Evolutionary conservation across 2,329 filamentous ascomycete species (phyloP).

Genomic region (Cordyceps cicadae): DNA sequence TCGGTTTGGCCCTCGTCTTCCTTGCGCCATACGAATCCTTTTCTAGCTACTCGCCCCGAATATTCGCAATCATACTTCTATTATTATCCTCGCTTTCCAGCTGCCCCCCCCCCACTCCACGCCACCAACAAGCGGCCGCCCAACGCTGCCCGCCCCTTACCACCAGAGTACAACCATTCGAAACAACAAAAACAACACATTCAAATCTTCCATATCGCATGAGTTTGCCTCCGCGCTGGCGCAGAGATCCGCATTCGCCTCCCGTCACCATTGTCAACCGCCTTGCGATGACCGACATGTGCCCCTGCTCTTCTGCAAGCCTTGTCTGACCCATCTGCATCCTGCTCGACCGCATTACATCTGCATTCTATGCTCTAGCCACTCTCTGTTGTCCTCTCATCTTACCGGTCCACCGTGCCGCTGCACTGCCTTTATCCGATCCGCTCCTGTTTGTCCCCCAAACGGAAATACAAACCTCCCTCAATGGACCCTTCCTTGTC

Average conservation of each 20-base stretch:
- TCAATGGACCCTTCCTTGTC: conserved; percentile 24
- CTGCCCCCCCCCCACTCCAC: background rate
- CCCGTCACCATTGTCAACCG: background rate
- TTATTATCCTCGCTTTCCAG: background rate
- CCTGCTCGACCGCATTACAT: background rate
- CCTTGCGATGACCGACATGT: background rate
- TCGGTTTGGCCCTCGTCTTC: background rate
- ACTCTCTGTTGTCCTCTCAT: background rate
- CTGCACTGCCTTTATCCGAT: background rate
- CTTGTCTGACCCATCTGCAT: conserved; percentile 5
- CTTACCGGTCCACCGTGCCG: background rate
- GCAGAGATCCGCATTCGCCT: conserved; percentile 6
- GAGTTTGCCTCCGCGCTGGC: conserved; percentile 3
- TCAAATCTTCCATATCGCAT: background rate
- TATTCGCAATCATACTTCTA: background rate
- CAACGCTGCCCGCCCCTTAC: background rate
- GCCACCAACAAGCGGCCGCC: background rate
- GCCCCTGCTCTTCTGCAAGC: conserved; percentile 1
- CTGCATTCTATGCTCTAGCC: conserved; percentile 4
- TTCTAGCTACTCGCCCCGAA: background rate
- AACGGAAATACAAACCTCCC: background rate
- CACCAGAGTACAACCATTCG: background rate
- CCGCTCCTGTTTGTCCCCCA: background rate
- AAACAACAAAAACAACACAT: background rate
- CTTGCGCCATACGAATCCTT: background rate